A percentile compares a stretch with the other conserved stretches of the same genome.
Evolutionary conservation across 116 monocot species (phyloP).

Genomic region (Posidonia oceanica): DNA sequence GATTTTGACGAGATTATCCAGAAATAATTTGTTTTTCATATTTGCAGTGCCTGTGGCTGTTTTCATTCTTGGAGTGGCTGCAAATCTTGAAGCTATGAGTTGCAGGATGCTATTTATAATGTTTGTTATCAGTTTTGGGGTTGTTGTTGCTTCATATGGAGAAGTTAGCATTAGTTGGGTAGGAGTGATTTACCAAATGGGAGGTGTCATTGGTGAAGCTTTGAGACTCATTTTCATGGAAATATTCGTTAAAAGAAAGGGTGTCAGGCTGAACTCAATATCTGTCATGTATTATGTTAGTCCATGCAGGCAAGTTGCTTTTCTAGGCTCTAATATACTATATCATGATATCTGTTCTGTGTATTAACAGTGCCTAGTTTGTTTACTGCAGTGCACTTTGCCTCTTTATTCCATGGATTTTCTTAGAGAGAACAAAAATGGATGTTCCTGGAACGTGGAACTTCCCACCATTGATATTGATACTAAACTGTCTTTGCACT

Average conservation of each 20-base stretch:
- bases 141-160: slow-evolving; percentile 87
- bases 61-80: slow-evolving; percentile 78
- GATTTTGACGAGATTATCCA: background rate
- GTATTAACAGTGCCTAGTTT: background rate
- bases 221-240: slow-evolving; percentile 87
- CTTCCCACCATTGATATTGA: slow-evolving; percentile 53
- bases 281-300: slow-evolving; percentile 98
- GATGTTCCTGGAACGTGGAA: slow-evolving; percentile 61
- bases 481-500: slow-evolving; percentile 82
- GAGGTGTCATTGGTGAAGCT: slow-evolving; percentile 93
- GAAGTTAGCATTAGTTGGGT: slow-evolving; percentile 85
- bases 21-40: slow-evolving; percentile 8
- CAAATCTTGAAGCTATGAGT: slow-evolving; percentile 70
- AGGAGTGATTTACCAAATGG: slow-evolving; percentile 96
- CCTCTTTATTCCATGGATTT: slow-evolving; percentile 85
- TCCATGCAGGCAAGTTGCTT: slow-evolving; percentile 70
- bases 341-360: background rate
- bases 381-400: slow-evolving; percentile 66
- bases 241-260: slow-evolving; percentile 89
- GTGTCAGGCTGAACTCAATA: slow-evolving; percentile 67
- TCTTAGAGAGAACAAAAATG: slow-evolving; percentile 94
- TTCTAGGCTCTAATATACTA: background rate
- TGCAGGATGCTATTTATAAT: slow-evolving; percentile 80
- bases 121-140: slow-evolving; percentile 81
- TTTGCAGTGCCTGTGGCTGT: slow-evolving; percentile 95